Percentiles rank a stretch among this genome's conserved stretches.
These are phyloP conservation scores for Solanum sparsipilum DNA, from an alignment of 257 asterid species.

Conservation along the genomic window DNA sequence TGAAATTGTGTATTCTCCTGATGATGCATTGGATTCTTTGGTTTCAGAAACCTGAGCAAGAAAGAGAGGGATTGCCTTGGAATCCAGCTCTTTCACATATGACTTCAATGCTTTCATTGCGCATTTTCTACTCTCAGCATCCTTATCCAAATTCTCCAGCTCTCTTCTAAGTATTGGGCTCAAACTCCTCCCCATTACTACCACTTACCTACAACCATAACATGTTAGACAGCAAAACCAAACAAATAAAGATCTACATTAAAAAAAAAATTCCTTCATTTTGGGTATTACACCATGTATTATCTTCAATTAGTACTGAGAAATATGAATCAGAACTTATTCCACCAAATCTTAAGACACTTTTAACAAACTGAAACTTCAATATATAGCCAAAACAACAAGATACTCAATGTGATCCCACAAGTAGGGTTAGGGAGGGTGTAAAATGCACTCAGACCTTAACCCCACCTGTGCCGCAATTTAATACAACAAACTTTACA, in stretches of 20 bases:
- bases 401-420: not conserved
- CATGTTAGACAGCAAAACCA: not conserved
- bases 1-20: constrained; percentile 84
- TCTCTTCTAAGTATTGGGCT: constrained; percentile 66
- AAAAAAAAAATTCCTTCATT: not conserved
- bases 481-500: not conserved
- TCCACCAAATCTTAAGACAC: not conserved
- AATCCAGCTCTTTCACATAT: constrained; percentile 82
- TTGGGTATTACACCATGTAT: not conserved
- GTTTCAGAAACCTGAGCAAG: constrained; percentile 91
- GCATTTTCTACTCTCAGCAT: constrained; percentile 74
- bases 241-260: not conserved
- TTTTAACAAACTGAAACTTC: not conserved
- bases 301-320: not conserved
- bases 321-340: not conserved
- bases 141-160: constrained; percentile 87
- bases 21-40: constrained; percentile 48
- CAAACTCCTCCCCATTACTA: constrained; percentile 59
- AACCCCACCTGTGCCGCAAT: not conserved
- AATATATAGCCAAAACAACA: not conserved
- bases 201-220: not conserved
- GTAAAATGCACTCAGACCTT: not conserved
- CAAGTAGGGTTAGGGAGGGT: not conserved
- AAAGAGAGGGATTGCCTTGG: constrained; percentile 85
- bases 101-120: constrained; percentile 88